phyloP scores from a whole-genome alignment of 2,329 filamentous ascomycete species.

The Penicillium sp. region DNA sequence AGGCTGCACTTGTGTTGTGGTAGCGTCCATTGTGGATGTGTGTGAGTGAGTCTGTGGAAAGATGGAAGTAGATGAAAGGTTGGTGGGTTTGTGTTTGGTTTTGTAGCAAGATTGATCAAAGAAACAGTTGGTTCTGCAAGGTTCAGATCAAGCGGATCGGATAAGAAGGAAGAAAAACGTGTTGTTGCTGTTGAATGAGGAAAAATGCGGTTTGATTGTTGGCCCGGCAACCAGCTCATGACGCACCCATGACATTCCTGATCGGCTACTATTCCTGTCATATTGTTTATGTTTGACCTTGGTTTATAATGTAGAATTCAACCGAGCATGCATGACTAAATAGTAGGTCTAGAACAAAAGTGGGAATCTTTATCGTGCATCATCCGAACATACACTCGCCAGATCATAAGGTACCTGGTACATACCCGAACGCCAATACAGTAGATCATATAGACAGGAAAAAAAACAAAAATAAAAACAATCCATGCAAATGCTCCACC shows the following conservation, averaged over 20 bases:
- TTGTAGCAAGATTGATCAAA: background rate
- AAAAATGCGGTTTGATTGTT: constrained; percentile 40
- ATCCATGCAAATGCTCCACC: background rate
- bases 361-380: constrained; percentile 12
- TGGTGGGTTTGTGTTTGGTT: background rate
- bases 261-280: background rate
- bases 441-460: background rate
- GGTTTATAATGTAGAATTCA: background rate
- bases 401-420: background rate
- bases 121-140: background rate
- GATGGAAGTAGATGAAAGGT: background rate
- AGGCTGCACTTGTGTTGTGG: constrained; percentile 33
- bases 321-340: constrained; percentile 8
- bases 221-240: constrained; percentile 33
- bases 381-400: constrained; percentile 8
- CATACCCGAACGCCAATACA: constrained; percentile 2
- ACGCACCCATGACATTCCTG: constrained; percentile 9
- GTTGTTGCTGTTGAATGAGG: constrained; percentile 22
- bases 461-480: background rate
- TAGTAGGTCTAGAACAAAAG: constrained; percentile 1
- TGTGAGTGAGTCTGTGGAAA: background rate
- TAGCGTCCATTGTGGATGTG: constrained; percentile 31
- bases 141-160: constrained; percentile 11
- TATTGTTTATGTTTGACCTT: background rate
- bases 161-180: constrained; percentile 27